Percentiles rank a stretch among this genome's conserved stretches.
phyloP scores from a whole-genome alignment of 1,284 basidiomycete genomes.

The Tausonia pullulans region DNA sequence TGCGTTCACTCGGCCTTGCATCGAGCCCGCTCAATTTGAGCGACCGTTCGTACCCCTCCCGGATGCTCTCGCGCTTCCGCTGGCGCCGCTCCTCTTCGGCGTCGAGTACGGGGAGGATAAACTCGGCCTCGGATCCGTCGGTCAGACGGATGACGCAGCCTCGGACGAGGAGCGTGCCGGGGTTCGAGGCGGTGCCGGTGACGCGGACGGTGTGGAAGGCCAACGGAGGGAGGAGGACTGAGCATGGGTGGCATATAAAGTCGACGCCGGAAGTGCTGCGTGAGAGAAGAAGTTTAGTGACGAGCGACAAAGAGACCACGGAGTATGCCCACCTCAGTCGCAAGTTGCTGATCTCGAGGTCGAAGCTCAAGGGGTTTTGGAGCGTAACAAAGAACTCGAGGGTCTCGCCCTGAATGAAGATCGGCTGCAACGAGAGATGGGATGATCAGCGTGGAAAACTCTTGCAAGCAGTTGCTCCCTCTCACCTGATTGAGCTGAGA shows the following conservation, averaged over 20 bases:
- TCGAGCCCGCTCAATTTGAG: constrained; percentile 10
- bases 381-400: constrained; percentile 72
- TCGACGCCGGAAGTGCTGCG: constrained; percentile 65
- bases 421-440: constrained; percentile 35
- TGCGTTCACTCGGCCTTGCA: constrained; percentile 13
- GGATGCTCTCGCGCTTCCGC: constrained; percentile 44
- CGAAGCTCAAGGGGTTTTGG: constrained; percentile 84
- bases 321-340: constrained; percentile 52
- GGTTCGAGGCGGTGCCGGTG: constrained; percentile 50
- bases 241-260: constrained; percentile 52
- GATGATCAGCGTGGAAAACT: too few species aligned
- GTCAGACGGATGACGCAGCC: constrained; percentile 68
- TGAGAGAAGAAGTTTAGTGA: constrained; percentile 11
- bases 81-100: constrained; percentile 56
- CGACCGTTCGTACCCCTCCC: constrained; percentile 35
- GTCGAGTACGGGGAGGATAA: constrained; percentile 62
- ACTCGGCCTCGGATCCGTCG: constrained; percentile 59
- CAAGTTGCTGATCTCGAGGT: constrained; percentile 70
- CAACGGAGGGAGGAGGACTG: constrained; percentile 57
- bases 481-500: too few species aligned
- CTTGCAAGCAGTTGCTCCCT: too few species aligned
- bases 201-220: constrained; percentile 64
- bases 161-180: constrained; percentile 59
- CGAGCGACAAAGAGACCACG: neutral
- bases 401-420: constrained; percentile 70